Base-by-base conservation (phyloP, 2,329 filamentous ascomycete species). In the Thielaviopsis musarum region DNA sequence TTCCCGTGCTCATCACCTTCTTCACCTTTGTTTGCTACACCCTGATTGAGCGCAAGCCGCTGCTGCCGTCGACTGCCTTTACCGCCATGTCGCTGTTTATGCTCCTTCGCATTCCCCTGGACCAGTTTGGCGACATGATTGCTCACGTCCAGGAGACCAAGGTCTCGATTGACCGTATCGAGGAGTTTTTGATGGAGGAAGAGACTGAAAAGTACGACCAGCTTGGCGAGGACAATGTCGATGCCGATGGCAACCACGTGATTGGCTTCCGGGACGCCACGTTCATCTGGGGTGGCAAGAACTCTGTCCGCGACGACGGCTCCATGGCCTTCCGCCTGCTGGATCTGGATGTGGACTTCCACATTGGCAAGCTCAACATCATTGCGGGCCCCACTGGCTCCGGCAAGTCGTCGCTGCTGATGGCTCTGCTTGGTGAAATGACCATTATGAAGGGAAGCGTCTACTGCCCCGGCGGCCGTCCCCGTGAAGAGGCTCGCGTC, bases 371-470 rank as follows among this genome's bases (percentile, higher is more conserved):
- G 66, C 80, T 98, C 62, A 98, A 96, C 68, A 84, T 98, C 56
- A 87, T 98, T 66, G 87, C 90, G 48, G 93, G 93, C 1, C 86
- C 91, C 1, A 98, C 93, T 2, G 93, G 93, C 15, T 93, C 87
- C 57, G 93, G 93, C 64, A 98, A 98, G 75, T 95, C 91, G 0
- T 97, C 91, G 0, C 75, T 98, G 67, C 77, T 98, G 21, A 95
- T 98, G 91, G 93, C 91, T 28, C 75, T 98, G 26, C 80, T 98
- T 1, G 93, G 93, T 62, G 93, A 98, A 73, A 98, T 98, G 93
- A 93, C 87, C 0, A 73, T 91, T 56, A 72, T 95, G 24, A 78
- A 84, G 60, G 93, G 93, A 59, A 80, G 79, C 10, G 87, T 97
- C 6, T 89, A 84, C 70, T 80, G 97, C 26, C 93, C 93, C 2